phyloP scores from a whole-genome alignment of 1,284 basidiomycete species.

The Cryptococcus hybrid region DNA sequence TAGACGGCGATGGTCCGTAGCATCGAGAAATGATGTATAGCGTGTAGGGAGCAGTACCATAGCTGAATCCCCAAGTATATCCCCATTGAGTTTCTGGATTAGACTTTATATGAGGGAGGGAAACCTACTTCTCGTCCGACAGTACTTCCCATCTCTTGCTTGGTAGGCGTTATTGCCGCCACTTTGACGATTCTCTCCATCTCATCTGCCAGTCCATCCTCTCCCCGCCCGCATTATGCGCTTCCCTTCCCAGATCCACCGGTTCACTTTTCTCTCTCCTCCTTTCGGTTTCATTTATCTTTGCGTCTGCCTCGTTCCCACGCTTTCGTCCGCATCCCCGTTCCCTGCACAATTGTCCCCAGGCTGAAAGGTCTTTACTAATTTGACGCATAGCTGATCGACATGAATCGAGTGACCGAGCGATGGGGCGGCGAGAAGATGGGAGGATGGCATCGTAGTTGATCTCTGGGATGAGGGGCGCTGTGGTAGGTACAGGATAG shows the following conservation, averaged over 20 bases:
- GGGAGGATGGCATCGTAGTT: constrained; percentile 43
- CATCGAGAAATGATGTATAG: constrained; percentile 49
- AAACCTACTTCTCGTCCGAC: constrained; percentile 42
- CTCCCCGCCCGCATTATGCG: not conserved
- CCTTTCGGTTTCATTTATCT: not conserved
- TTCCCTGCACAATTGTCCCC: constrained; percentile 10
- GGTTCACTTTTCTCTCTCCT: not conserved
- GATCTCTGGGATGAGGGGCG: constrained; percentile 18
- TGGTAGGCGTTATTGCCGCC: constrained; percentile 38
- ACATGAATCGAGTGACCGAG: constrained; percentile 26
- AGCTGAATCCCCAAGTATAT: constrained; percentile 25
- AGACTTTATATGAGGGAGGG: not conserved
- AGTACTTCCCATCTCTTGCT: constrained; percentile 36
- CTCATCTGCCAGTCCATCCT: constrained; percentile 18
- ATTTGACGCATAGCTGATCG: constrained; percentile 22
- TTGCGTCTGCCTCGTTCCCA: not conserved
- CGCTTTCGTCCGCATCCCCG: not conserved
- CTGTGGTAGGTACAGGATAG: constrained; percentile 1
- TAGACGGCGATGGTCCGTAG: constrained; percentile 45
- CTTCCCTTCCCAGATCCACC: constrained; percentile 14
- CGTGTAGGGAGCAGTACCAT: constrained; percentile 46
- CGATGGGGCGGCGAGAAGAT: constrained; percentile 19
- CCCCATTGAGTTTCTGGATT: not conserved
- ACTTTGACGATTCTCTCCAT: constrained; percentile 29
- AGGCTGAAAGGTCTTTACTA: constrained; percentile 21